Base-by-base conservation (phyloP, 768 basidiomycete species). In the Pleurotus salmoneostramineus region DNA sequence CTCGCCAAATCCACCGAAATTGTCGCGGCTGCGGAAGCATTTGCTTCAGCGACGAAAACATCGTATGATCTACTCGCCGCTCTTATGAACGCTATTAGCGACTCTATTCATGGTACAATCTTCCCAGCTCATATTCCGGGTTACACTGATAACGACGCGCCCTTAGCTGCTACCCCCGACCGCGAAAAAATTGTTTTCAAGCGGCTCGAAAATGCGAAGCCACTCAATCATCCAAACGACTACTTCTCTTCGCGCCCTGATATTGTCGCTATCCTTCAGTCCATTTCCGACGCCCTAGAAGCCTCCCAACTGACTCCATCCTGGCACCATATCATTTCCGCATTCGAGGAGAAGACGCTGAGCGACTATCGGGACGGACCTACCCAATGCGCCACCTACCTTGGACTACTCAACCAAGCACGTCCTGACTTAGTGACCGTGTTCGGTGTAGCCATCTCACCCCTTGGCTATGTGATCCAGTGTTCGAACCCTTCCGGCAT, bases 371-470 rank as follows among this genome's bases (percentile, higher is more conserved):
- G 7, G 8, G 48, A 3, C 1, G 56, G 56, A 5, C 31, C 17
- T 33, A 6, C 21, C 10, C 56, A 57, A 21, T 31, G 31, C n/a
- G 33, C 14, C 10, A 44, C 56, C 15, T 57, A 48, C 47, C 45
- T 48, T 35, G 47, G 15, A 11, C 15, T 27, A 15, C 32, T 10
- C 4, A 49, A 34, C 32, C 56, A 40, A 21, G 34, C 45, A 21
- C 56, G 56, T 7, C 56, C 56, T 2, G 56, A 57, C 45, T 15
- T 34, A 15, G 32, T 37, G 8, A 47, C 46, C 11, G 37, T 57
- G 31, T 48, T 44, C 36, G 45, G 33, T 3, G 8, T 57, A 0
- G 6, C 45, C 15, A 17, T 31, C 11, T 57, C 46, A 5, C 45
- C 45, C 6, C 1, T 5, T 7, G 14, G 32, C 8, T 57, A 48